A percentile compares a stretch with the other conserved stretches of the same genome.
Conservation (phyloP, 1,139 yeast species). For the Kodamaea suecica region DNA sequence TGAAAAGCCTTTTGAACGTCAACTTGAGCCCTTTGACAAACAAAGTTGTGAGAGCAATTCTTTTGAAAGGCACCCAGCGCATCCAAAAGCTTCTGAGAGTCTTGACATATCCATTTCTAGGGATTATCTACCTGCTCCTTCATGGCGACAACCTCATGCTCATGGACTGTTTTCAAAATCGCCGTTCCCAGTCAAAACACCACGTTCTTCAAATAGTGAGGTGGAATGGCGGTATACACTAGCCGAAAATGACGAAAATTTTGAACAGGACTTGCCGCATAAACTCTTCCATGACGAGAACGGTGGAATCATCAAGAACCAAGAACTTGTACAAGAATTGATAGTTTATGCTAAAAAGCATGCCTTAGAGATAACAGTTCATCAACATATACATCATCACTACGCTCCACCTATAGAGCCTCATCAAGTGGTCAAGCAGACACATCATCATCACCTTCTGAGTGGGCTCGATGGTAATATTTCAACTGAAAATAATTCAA, state of each 20-base stretch:
- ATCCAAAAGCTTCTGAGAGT: neutral
- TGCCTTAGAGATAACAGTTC: conserved; percentile 65
- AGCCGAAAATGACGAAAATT: conserved; percentile 14
- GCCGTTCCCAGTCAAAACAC: neutral
- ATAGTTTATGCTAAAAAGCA: conserved; percentile 60
- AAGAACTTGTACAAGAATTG: conserved; percentile 53
- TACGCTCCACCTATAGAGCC: conserved; percentile 33
- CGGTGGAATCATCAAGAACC: conserved; percentile 49
- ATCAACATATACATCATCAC: conserved; percentile 81
- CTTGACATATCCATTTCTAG: neutral
- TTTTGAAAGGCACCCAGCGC: too few species aligned
- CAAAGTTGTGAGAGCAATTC: too few species aligned
- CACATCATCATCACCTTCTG: conserved; percentile 9
- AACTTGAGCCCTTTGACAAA: too few species aligned
- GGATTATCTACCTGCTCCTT: neutral
- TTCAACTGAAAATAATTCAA: neutral
- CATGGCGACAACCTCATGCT: neutral
- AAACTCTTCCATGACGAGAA: conserved; percentile 14
- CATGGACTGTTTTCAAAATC: neutral
- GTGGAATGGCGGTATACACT: conserved; percentile 38
- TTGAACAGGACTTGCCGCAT: conserved; percentile 11
- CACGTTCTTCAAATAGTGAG: conserved; percentile 9
- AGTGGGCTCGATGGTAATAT: neutral
- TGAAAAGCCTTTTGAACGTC: too few species aligned
- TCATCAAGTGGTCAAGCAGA: conserved; percentile 5